Evolutionary conservation across 228 moss, liverwort and hornwort genomes (phyloP).

Genomic region (Sphagnum magellanicum): DNA sequence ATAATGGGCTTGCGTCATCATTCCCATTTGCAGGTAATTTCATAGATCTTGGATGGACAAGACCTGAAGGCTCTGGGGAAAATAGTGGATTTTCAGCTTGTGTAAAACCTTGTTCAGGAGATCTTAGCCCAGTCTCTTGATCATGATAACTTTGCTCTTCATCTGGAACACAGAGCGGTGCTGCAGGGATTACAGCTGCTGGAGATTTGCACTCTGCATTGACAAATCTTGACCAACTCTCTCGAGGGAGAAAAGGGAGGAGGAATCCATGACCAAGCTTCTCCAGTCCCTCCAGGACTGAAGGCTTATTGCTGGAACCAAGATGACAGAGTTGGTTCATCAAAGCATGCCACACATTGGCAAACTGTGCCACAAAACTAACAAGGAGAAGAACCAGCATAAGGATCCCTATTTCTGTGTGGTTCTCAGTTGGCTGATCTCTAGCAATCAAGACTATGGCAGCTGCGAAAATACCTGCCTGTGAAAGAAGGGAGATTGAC

Average conservation of each 20-base stretch:
- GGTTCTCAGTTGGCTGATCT: slow-evolving; percentile 43
- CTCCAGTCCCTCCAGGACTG: slow-evolving; percentile 56
- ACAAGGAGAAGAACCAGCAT: slow-evolving; percentile 55
- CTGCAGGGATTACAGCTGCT: slow-evolving; percentile 29
- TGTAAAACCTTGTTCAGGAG: slow-evolving; percentile 17
- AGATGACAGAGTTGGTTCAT: slow-evolving; percentile 78
- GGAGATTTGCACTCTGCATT: slow-evolving; percentile 32
- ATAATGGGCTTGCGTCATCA: slow-evolving; percentile 33
- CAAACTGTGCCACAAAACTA: slow-evolving; percentile 71
- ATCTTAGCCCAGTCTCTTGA: slow-evolving; percentile 12
- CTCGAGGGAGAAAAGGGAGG: slow-evolving; percentile 54
- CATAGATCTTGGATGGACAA: slow-evolving; percentile 36
- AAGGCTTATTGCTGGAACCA: slow-evolving; percentile 46
- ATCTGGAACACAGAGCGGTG: slow-evolving; percentile 21
- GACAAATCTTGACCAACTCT: slow-evolving; percentile 60
- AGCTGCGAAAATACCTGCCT: slow-evolving; percentile 46
- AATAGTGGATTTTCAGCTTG: slow-evolving; percentile 29
- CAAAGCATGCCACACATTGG: slow-evolving; percentile 88
- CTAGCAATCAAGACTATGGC: slow-evolving; percentile 57
- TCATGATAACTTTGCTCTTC: slow-evolving; percentile 13
- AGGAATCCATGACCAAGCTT: slow-evolving; percentile 56
- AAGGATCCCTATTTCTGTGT: slow-evolving; percentile 44
- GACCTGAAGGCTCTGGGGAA: slow-evolving; percentile 40
- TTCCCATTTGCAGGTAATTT: slow-evolving; percentile 34
- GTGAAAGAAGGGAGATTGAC: slow-evolving; percentile 67